Evolutionary conservation across 495 filamentous ascomycete genomes (phyloP), one percentile per base, ranked within the genome.

Genomic region (Podospora pseudoanserina): DNA sequence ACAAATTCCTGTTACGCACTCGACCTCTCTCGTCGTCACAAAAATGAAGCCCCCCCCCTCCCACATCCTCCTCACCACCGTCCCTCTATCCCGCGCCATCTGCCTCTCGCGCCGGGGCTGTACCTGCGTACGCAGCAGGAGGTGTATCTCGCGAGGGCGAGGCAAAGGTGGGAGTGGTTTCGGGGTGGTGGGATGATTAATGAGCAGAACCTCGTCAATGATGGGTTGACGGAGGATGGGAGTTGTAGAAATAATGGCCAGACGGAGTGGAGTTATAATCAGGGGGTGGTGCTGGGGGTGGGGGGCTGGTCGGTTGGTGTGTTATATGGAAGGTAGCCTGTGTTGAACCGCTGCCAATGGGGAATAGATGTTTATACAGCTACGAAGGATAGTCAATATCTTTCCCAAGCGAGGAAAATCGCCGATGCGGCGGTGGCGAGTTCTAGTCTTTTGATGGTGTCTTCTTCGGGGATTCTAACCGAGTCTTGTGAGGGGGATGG

Each of bases 221-320:
- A 93, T 72, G 89, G 89, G 18, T 78, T 93, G 15, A 80, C 83
- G 11, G 26, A 67, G 9, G 64, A 27, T 19, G 23, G 56, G 13
- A 79, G 80, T 11, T 92, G 89, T 75, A 73, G 79, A 60, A 90
- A 89, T 72, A 91, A 92, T 71, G 81, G 81, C 1, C 79, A 77
- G 20, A 82, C 85, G 3, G 81, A 85, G 44, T 92, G 85, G 85
- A 85, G 87, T 0, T 93, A 93, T 78, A 92, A 92, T 74, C 90
- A 93, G 73, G 90, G 90, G 23, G 89, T 91, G 28, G 81, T 92
- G 27, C 82, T 92, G 16, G 89, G 89, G 6, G 91, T 20, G 20
- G 20, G 20, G 20, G 82, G 0, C 81, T 91, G 0, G 84, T 87
- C 5, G 89, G 91, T 76, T 78, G 86, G 34, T 34, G 5, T 23